Evolutionary conservation across 306 rosid species (phyloP).

Genomic region (Gynostemma pentaphyllum): DNA sequence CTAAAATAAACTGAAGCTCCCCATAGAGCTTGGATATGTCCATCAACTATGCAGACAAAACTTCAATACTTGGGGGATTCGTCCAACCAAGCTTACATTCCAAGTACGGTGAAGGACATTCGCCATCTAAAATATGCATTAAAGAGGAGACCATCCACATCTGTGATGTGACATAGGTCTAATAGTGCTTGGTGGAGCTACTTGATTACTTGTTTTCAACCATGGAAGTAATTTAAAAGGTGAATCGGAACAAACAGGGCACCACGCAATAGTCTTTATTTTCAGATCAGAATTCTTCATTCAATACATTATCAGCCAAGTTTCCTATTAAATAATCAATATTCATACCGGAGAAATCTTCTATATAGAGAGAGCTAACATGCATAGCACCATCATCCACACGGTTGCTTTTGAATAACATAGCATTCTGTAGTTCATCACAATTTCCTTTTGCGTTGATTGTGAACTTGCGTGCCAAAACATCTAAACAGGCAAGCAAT

Average conservation of each 20-base stretch:
- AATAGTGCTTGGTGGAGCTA: constrained; percentile 52
- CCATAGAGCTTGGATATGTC: constrained; percentile 58
- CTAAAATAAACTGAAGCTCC: too few relatives aligned
- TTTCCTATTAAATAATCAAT: constrained; percentile 31
- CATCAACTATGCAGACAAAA: constrained; percentile 55
- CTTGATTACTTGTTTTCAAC: constrained; percentile 49
- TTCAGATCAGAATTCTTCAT: constrained; percentile 91
- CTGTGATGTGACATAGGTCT: constrained; percentile 84
- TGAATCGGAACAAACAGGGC: constrained; percentile 68
- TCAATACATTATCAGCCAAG: constrained; percentile 37
- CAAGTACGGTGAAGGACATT: constrained; percentile 37
- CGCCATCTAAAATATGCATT: constrained; percentile 74
- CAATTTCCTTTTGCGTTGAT: constrained; percentile 23
- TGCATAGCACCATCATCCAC: constrained; percentile 16
- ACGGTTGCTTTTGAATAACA: constrained; percentile 14
- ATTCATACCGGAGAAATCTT: constrained; percentile 23
- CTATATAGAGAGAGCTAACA: constrained; percentile 24
- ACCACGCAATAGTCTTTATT: constrained; percentile 75
- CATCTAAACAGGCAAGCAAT: constrained; percentile 49
- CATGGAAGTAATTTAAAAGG: constrained; percentile 73
- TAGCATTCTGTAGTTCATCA: constrained; percentile 27
- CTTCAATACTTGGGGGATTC: constrained; percentile 36
- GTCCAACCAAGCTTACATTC: constrained; percentile 76
- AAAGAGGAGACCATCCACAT: constrained; percentile 86
- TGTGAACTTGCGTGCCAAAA: constrained; percentile 49